Base-by-base conservation (phyloP, 2,329 filamentous ascomycete genomes). In the Rhynchosporium secalis region DNA sequence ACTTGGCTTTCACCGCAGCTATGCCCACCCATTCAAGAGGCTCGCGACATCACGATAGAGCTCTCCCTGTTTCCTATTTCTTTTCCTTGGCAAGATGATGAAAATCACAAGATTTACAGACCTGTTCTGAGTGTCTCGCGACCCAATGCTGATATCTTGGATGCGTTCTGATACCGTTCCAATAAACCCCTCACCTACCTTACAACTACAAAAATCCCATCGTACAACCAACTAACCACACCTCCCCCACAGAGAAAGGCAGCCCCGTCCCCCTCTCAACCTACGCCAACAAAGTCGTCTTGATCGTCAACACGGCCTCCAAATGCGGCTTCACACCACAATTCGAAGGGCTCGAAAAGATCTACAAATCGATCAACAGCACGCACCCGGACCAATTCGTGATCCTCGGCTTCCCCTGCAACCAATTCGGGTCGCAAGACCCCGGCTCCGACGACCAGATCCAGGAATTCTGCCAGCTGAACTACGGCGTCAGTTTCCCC, bases 291-390 rank as follows among this genome's bases (percentile, higher is more conserved):
- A 98, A 98, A 79, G 94, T 98, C 70, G 86, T 98, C 71, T 88
- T 99, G 65, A 83, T 96, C 72, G 92, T 99, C 80, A 99, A 99
- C 86, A 97, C 94, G 1, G 95, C 95, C 70, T 96, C 91, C 76
- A 97, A 98, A 82, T 99, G 95, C 82, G 94, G 95, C 76, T 98
- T 98, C 86, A 98, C 95, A 2, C 92, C 92, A 12, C 95, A 99
- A 79, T 97, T 95, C 78, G 87, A 85, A 66, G 91, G 90, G 38
- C 90, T 99, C 57, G 93, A 99, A 81, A 88, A 85, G 73, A 85
- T 99, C 67, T 96, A 96, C 86, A 90, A 96, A 77, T 78, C 81
- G 62, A 72, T 97, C 74, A 86, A 85, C 71, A 81, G 48, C 26
- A 12, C 43, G 9, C 60, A 68, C 54, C 63, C 62, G 13, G 75